These are phyloP conservation scores for Cicer cuneatum DNA, from an alignment of 306 rosid species.

Conservation along the genomic window DNA sequence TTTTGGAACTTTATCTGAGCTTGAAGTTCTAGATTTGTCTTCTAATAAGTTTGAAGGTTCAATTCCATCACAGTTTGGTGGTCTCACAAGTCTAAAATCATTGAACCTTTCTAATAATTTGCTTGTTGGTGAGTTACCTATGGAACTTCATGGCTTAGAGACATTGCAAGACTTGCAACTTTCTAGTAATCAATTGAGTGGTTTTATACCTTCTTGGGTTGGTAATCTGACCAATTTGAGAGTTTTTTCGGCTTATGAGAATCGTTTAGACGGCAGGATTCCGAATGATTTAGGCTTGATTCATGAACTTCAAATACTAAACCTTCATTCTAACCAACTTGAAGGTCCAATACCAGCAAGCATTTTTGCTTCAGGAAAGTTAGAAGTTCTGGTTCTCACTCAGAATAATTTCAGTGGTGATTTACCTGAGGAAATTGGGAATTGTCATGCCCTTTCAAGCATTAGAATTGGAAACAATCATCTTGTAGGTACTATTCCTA, in stretches of 20 bases:
- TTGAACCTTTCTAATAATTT: constrained; percentile 80
- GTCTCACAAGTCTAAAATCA: constrained; percentile 74
- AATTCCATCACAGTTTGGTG: constrained; percentile 77
- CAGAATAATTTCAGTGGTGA: constrained; percentile 75
- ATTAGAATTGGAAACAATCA: constrained; percentile 57
- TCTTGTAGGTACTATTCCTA: constrained; percentile 52
- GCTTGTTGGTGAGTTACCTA: constrained; percentile 80
- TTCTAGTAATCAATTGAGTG: constrained; percentile 83
- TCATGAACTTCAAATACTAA: constrained; percentile 77
- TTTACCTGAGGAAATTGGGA: constrained; percentile 54
- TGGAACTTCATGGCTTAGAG: constrained; percentile 69
- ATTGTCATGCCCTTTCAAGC: constrained; percentile 54
- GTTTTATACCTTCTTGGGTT: constrained; percentile 81
- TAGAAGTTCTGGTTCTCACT: constrained; percentile 84
- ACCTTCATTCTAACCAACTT: constrained; percentile 88
- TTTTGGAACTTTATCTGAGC: constrained; percentile 74
- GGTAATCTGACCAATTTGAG: constrained; percentile 81
- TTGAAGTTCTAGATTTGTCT: constrained; percentile 89
- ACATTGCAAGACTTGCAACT: constrained; percentile 77
- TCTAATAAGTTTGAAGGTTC: constrained; percentile 78
- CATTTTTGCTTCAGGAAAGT: constrained; percentile 80
- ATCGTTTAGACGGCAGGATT: constrained; percentile 70
- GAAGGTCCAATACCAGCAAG: constrained; percentile 85
- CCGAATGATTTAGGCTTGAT: constrained; percentile 77
- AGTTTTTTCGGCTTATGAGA: constrained; percentile 91